Conservation (phyloP, 2,329 filamentous ascomycete genomes). For the Camptophora hylomeconis region DNA sequence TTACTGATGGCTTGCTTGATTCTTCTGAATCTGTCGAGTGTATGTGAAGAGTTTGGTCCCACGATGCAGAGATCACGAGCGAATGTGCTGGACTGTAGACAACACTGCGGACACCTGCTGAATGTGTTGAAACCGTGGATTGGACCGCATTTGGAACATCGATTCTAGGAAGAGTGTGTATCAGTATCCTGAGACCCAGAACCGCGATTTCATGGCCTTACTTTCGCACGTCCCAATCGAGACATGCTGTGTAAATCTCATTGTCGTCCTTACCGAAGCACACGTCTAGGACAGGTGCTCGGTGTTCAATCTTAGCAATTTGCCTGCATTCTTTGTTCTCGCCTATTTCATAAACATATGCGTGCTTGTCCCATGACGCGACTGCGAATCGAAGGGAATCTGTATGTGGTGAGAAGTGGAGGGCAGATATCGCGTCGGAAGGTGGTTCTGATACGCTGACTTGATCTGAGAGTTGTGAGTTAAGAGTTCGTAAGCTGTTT, state of each 20-base stretch:
- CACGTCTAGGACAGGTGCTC: constrained; percentile 76
- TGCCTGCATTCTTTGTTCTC: constrained; percentile 39
- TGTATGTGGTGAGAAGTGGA: constrained; percentile 72
- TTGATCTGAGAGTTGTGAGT: constrained; percentile 40
- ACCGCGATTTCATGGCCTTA: constrained; percentile 24
- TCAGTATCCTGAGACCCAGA: constrained; percentile 1
- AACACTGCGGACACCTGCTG: constrained; percentile 66
- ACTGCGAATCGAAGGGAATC: constrained; percentile 68
- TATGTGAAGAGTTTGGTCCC: constrained; percentile 83
- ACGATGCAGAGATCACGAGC: constrained; percentile 77
- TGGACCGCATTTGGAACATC: constrained; percentile 61
- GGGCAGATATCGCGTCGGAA: constrained; percentile 70
- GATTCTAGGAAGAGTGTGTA: constrained; percentile 35
- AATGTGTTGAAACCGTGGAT: constrained; percentile 64
- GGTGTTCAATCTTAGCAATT: constrained; percentile 49
- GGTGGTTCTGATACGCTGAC: constrained; percentile 75
- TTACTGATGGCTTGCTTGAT: constrained; percentile 46
- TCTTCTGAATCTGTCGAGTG: constrained; percentile 40
- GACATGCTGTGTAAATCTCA: constrained; percentile 72
- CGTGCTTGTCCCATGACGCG: constrained; percentile 84
- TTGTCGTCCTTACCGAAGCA: constrained; percentile 76
- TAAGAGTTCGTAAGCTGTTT: too few species aligned
- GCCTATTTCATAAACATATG: constrained; percentile 78
- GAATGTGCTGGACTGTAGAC: constrained; percentile 66
- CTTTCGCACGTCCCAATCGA: constrained; percentile 78